Evolutionary conservation across 2,329 filamentous ascomycete species (phyloP), one percentile per base, ranked within the genome.

Genomic region (Clarireedia monteithiana): DNA sequence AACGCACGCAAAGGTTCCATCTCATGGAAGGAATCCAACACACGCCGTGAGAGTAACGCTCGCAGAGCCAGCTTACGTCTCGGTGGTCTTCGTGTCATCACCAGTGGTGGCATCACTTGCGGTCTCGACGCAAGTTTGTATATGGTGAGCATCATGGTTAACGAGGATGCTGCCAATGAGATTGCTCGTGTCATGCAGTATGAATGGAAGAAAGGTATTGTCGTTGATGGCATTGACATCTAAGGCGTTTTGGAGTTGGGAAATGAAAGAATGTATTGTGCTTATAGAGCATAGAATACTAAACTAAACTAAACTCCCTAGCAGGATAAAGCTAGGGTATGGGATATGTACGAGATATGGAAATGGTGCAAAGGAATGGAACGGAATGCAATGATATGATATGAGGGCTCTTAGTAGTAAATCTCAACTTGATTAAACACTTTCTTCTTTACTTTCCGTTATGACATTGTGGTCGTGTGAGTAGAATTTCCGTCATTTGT

Each of bases 91-190:
- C 74, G 89, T 62, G 85, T 95, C 62, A 84, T 96, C 67, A 95
- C 90, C 61, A 81, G 82, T 62, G 88, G 88, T 63, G 90, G 89
- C 62, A 78, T 89, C 64, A 86, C 84, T 69, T 84, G 86, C 72
- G 89, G 90, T 69, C 76, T 95, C 55, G 90, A 95, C 77, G 90
- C 90, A 55, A 79, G 86, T 64, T 75, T 95, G 74, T 94, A 95
- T 75, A 78, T 95, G 69, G 85, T 95, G 71, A 88, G 86, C 72
- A 88, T 89, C 63, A 74, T 95, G 71, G 88, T 92, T 50, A 87
- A 84, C 59, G 83, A 89, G 67, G 87, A 88, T 53, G 79, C 84
- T 58, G 89, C 89, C 60, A 80, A 83, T 57, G 87, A 92, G 73
- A 84, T 89, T 62, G 85, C 87, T 67, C 81, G 85, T 61, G 65